These are phyloP conservation scores for Gracilaria domingensis DNA, from an alignment of 23 red algal species.

Conservation along the genomic window DNA sequence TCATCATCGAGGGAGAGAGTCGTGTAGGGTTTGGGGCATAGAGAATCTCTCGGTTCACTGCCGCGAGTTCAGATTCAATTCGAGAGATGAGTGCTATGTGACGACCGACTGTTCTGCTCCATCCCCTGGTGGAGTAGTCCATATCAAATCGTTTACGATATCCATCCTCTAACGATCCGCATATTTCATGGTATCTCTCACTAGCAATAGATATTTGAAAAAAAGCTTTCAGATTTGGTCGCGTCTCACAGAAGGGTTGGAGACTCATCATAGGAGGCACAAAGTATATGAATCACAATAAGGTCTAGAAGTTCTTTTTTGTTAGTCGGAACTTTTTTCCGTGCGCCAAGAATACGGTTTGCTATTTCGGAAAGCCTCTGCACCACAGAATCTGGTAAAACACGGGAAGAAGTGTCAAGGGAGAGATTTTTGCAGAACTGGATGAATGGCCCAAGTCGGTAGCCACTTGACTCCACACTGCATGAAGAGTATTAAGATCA, in stretches of 20 bases:
- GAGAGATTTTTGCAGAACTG: too few relatives aligned
- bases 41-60: constrained; percentile 15
- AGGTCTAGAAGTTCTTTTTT: constrained; percentile 13
- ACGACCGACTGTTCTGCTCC: neutral
- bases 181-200: neutral
- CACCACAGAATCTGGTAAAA: constrained; percentile 15
- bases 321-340: constrained; percentile 12
- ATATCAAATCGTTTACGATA: neutral
- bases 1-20: constrained; percentile 27
- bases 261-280: constrained; percentile 26
- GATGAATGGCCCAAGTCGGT: too few relatives aligned
- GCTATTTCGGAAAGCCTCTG: constrained; percentile 5
- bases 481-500: neutral
- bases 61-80: constrained; percentile 26
- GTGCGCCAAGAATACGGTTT: neutral
- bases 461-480: too few relatives aligned
- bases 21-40: neutral
- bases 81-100: constrained; percentile 5
- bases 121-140: neutral
- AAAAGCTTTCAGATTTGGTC: constrained; percentile 1
- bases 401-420: too few relatives aligned
- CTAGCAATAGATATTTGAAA: neutral
- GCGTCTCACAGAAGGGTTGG: constrained; percentile 1
- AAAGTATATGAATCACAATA: neutral
- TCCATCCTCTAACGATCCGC: neutral